phyloP scores from a whole-genome alignment of 768 basidiomycete species.

The Floccularia luteovirens region DNA sequence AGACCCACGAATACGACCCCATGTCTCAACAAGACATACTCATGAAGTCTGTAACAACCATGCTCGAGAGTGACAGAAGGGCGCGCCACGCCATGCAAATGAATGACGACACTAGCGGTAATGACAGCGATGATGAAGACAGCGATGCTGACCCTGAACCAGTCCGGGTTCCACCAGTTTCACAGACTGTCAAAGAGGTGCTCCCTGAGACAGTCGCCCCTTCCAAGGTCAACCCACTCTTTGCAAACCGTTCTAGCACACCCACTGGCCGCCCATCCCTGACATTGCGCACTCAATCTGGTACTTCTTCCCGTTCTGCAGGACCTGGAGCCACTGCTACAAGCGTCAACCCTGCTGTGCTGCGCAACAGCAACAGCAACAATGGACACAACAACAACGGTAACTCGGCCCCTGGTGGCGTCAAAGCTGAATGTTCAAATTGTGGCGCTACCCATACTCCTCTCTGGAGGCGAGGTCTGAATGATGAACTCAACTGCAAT shows the following conservation, averaged over 20 bases:
- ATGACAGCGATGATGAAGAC: constrained; percentile 1
- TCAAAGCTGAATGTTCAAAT: constrained; percentile 82
- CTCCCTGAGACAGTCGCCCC: constrained; percentile 50
- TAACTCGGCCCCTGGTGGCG: constrained; percentile 44
- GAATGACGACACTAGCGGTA: constrained; percentile 20
- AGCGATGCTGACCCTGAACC: constrained; percentile 7
- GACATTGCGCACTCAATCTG: constrained; percentile 49
- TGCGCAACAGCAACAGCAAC: constrained; percentile 19
- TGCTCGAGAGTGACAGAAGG: constrained; percentile 1
- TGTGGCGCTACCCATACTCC: constrained; percentile 88
- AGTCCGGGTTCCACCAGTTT: constrained; percentile 20
- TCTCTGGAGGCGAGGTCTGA: constrained; percentile 79
- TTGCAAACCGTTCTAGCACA: constrained; percentile 39
- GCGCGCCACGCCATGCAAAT: background rate
- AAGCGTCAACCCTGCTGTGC: constrained; percentile 38
- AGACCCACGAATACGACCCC: constrained; percentile 9
- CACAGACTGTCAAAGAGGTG: constrained; percentile 32
- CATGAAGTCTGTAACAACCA: constrained; percentile 14
- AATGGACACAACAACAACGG: too few species aligned
- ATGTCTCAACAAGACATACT: constrained; percentile 15
- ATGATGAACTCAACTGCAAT: constrained; percentile 87
- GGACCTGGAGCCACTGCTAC: constrained; percentile 64
- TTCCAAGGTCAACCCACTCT: constrained; percentile 48
- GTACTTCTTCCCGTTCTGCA: constrained; percentile 40
- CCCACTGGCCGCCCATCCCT: constrained; percentile 46